A percentile compares a stretch with the other conserved stretches of the same genome.
These are phyloP conservation scores for Phalaenopsis equestris DNA, from an alignment of 106 monocot genomes.

Conservation along the genomic window DNA sequence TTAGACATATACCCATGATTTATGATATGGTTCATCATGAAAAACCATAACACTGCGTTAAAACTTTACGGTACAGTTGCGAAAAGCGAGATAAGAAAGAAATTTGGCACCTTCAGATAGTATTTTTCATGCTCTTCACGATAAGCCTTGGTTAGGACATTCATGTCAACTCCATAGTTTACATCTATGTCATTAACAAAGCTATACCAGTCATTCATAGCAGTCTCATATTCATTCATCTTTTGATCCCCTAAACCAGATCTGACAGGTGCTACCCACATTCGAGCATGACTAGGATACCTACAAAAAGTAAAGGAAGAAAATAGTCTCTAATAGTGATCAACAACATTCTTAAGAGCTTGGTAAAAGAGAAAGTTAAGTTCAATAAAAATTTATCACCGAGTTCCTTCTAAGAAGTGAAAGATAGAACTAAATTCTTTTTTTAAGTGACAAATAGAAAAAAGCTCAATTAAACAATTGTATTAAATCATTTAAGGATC, in stretches of 20 bases:
- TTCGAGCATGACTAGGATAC: constrained; percentile 99
- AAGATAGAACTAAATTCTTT: not conserved
- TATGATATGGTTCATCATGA: not conserved
- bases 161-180: constrained; percentile 91
- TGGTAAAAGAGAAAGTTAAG: not conserved
- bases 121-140: constrained; percentile 86
- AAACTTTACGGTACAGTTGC: not conserved
- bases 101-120: constrained; percentile 62
- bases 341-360: not conserved
- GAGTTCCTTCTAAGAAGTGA: not conserved
- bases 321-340: not conserved
- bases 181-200: constrained; percentile 74
- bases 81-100: not conserved
- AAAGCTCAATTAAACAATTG: not conserved
- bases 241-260: constrained; percentile 75
- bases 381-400: not conserved
- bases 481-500: not conserved
- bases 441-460: not conserved
- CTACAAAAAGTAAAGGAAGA: constrained; percentile 23
- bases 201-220: constrained; percentile 74
- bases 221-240: constrained; percentile 59
- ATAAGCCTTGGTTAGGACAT: constrained; percentile 63
- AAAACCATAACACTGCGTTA: not conserved
- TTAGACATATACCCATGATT: not conserved
- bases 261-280: constrained; percentile 97